Base-by-base conservation (phyloP, 768 basidiomycete species). In the button mushroom (Agaricus bisporus) region DNA sequence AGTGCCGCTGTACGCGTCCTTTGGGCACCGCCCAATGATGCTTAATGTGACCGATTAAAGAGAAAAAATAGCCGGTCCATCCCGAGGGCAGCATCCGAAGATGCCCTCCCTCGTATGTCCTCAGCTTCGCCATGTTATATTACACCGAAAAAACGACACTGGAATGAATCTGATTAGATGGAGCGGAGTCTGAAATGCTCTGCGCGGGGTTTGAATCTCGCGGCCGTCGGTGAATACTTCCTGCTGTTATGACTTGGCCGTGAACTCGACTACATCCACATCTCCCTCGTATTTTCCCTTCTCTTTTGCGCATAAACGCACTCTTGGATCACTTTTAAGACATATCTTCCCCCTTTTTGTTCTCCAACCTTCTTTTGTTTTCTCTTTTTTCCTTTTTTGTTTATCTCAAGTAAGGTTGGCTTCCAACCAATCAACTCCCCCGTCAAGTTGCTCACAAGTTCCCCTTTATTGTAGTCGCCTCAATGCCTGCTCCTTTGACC, bases 401-500 rank as follows among this genome's bases (percentile, higher is more conserved):
- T 43, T 32, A 29, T 43, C 61, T 68, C 68, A 68, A 70, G 72
- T 75, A 71, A 68, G 59, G 60, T 64, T 59, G 57, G 60, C 59
- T 46, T 56, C 46, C 32, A 46, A 15, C 38, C 42, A 46, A 20
- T 26, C 47, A 48, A 41, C 61, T 55, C 50, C 38, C 43, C 48
- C 53, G 47, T 26, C 26, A 28, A 17, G 20, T 42, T 46, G 35
- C 47, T 50, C 54, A 39, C 41, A 39, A 44, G 56, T 58, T 58
- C 56, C 43, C 29, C 50, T 32, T 38, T 26, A 7, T 32, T 22
- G 25, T 46, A 66, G 67, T 63, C 49, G 51, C 63, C 62, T 64
- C 64, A 64, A 83, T 83, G 81, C 72, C 78, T 64, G 64, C 78
- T 57, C 56, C 68, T 37, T 61, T 74, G 42, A 59, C 66, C 54